These are phyloP conservation scores for Cercophora sp. DNA, from an alignment of 495 filamentous ascomycete genomes.

Conservation along the genomic window DNA sequence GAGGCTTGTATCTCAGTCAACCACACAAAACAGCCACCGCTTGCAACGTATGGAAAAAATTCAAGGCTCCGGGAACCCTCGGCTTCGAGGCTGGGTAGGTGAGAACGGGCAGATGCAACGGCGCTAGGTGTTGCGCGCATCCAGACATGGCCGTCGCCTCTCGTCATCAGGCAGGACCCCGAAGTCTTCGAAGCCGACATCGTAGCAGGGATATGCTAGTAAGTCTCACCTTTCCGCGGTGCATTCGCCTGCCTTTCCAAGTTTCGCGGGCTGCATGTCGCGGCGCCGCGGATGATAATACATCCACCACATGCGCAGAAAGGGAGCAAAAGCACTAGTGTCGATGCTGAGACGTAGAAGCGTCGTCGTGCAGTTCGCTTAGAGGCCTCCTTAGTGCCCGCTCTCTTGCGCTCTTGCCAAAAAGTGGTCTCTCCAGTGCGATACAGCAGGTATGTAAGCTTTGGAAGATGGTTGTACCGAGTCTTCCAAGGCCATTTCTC, in stretches of 20 bases:
- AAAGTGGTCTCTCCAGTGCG: no score
- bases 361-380: slow-evolving; percentile 2
- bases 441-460: no score
- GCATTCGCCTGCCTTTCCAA: neutral
- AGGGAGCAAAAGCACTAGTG: neutral
- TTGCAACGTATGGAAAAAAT: no score
- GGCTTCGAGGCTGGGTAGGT: no score
- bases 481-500: no score
- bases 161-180: neutral
- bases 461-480: no score
- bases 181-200: neutral
- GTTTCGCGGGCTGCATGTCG: slow-evolving; percentile 1
- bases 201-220: neutral
- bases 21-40: no score
- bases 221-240: neutral
- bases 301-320: neutral
- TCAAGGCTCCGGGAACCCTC: no score
- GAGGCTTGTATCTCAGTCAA: no score
- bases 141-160: neutral
- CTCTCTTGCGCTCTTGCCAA: no score
- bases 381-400: neutral
- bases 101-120: neutral
- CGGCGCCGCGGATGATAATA: neutral
- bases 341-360: slow-evolving; percentile 3
- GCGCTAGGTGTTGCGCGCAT: neutral